A percentile compares a stretch with the other conserved stretches of the same genome.
phyloP scores from a whole-genome alignment of 805 yeast species.

The Candida ficus region DNA sequence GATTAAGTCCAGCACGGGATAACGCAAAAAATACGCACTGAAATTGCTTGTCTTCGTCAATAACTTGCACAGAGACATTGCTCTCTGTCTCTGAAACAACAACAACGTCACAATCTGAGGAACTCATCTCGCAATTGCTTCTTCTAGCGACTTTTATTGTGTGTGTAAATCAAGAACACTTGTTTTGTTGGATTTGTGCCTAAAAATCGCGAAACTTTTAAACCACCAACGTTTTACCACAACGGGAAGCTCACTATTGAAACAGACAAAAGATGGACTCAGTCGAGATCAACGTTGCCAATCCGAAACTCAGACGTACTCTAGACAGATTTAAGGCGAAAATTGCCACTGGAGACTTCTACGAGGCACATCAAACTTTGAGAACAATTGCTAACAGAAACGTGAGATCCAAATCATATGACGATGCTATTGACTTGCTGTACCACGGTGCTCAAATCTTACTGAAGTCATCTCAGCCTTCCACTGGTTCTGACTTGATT shows the following conservation, averaged over 20 bases:
- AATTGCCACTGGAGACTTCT: slow-evolving; percentile 69
- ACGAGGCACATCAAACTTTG: slow-evolving; percentile 94
- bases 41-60: slow-evolving; percentile 47
- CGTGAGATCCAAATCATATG: slow-evolving; percentile 59
- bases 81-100: background rate
- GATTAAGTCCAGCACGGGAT: no score
- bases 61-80: slow-evolving; percentile 41
- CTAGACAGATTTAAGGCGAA: slow-evolving; percentile 61
- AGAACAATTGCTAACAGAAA: slow-evolving; percentile 86
- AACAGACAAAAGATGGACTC: slow-evolving; percentile 11
- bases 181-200: no score
- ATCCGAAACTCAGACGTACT: slow-evolving; percentile 49
- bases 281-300: slow-evolving; percentile 14
- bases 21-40: slow-evolving; percentile 21
- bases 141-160: no score
- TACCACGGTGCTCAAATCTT: slow-evolving; percentile 67
- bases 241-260: no score
- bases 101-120: background rate
- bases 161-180: no score
- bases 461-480: slow-evolving; percentile 64
- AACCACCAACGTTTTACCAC: no score
- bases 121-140: background rate
- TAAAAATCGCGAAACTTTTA: no score
- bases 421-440: slow-evolving; percentile 68
- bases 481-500: slow-evolving; percentile 76